Base-by-base conservation (phyloP, 805 yeast species). In the Starmerella vaccinii region DNA sequence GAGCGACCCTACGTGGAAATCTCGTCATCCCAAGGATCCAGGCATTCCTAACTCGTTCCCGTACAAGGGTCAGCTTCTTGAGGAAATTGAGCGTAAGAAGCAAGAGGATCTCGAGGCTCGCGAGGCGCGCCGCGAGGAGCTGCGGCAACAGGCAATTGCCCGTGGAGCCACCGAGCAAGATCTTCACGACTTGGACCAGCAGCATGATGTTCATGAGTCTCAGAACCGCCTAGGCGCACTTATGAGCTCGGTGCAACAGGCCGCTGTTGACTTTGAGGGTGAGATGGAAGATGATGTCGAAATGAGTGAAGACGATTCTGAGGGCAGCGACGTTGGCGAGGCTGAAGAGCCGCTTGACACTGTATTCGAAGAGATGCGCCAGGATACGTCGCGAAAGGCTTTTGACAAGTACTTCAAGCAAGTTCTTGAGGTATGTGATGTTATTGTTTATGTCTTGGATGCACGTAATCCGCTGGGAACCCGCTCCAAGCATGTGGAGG, bases 401-500 rank as follows among this genome's bases (percentile, higher is more conserved):
- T 92, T 84, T 65, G 97, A 90, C 66, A 90, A 89, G 70, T 80
- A 90, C 53, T 90, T 89, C 75, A 89, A 88, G 68, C 76, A 88
- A 15, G 97, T 92, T 33, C 89, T 92, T 21, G 97, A 88, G 54
- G 83, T 88, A 21, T 74, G 97, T 1, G 98, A 90, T 65, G 95
- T 90, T 49, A 73, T 90, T 18, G 73, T 89, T 50, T 90, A 92
- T 63, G 96, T 90, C n/a, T 71, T 90, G 63, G 98, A 90, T 69
- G 95, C 98, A 1, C 81, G 98, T 68, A 96, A 92, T 68, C 98
- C 98, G 49, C 95, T 86, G 67, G 81, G 87, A 18, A 90, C 97
- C 2, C 79, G 98, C 63, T 88, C 97, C 8, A 79, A 81, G 65
- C 86, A 80, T 64, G 89, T 92, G 38, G 98, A 92, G 72, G 84